These are phyloP conservation scores for Ilyonectria sp. DNA, from an alignment of 2,329 filamentous ascomycete species.

Conservation along the genomic window DNA sequence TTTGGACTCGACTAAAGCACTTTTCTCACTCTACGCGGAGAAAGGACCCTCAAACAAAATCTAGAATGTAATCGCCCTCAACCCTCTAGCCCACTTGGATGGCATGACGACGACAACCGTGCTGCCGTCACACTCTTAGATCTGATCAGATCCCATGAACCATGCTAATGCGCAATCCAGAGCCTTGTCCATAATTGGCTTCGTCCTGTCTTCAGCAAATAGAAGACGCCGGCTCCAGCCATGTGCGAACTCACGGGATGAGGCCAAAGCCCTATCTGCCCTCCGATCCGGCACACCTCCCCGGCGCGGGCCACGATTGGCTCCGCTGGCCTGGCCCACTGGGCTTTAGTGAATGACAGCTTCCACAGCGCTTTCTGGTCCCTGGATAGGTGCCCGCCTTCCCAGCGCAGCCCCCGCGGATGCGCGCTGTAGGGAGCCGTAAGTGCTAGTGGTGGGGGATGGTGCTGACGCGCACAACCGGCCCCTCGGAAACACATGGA, in stretches of 20 bases:
- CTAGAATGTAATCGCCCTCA: too few relatives aligned
- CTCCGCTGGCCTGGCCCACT: slow-evolving; percentile 3
- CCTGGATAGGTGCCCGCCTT: slow-evolving; percentile 1
- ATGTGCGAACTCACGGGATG: slow-evolving; percentile 40
- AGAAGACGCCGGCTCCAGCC: slow-evolving; percentile 32
- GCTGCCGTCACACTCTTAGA: background rate
- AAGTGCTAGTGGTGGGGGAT: slow-evolving; percentile 28
- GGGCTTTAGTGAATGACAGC: background rate
- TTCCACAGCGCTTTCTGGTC: slow-evolving; percentile 8
- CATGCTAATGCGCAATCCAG: slow-evolving; percentile 5
- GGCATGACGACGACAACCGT: background rate
- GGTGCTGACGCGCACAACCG: slow-evolving; percentile 44
- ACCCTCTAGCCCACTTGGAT: too few relatives aligned
- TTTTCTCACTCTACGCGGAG: too few relatives aligned
- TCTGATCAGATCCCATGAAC: background rate
- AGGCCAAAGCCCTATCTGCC: slow-evolving; percentile 36
- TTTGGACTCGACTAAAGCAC: too few relatives aligned
- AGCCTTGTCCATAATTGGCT: slow-evolving; percentile 12
- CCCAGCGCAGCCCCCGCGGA: background rate
- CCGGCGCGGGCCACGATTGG: slow-evolving; percentile 48
- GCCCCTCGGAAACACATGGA: slow-evolving; percentile 38
- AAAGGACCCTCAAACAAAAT: too few relatives aligned
- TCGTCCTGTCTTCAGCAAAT: slow-evolving; percentile 32
- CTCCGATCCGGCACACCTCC: slow-evolving; percentile 48
- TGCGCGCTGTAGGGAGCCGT: background rate